Evolutionary conservation across 805 yeast species (phyloP).

Genomic region (Cyberlindnera maritima): DNA sequence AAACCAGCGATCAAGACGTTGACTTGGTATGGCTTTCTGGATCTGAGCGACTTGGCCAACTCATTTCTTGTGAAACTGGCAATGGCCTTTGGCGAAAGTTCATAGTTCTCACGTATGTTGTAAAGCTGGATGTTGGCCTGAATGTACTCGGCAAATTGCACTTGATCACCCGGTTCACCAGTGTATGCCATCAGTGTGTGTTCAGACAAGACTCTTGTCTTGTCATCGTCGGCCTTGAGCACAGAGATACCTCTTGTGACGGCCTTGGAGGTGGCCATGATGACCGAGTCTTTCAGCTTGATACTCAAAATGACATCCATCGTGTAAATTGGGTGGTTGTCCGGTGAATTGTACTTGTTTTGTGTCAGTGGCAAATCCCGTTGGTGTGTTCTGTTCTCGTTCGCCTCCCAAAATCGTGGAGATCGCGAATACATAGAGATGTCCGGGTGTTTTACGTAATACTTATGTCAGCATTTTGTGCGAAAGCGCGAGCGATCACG

Average conservation of each 20-base stretch:
- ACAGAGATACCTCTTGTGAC: conserved; percentile 88
- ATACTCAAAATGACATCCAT: conserved; percentile 95
- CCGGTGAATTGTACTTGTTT: background rate
- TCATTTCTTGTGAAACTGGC: conserved; percentile 87
- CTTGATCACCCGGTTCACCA: conserved; percentile 91
- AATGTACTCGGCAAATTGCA: conserved; percentile 89
- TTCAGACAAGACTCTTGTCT: conserved; percentile 69
- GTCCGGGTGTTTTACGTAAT: conserved; percentile 5
- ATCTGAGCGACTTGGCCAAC: conserved; percentile 82
- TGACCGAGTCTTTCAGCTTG: conserved; percentile 73
- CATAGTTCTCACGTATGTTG: conserved; percentile 80
- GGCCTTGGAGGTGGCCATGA: conserved; percentile 93
- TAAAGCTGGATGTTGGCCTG: conserved; percentile 90
- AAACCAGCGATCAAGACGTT: conserved; percentile 87
- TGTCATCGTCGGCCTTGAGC: conserved; percentile 74
- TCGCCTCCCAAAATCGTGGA: conserved; percentile 5
- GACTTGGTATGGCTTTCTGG: conserved; percentile 95
- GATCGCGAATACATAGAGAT: background rate
- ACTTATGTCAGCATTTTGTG: background rate
- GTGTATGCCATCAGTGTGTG: conserved; percentile 84
- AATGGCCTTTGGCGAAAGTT: conserved; percentile 79
- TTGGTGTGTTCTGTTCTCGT: background rate
- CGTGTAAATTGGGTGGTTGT: background rate
- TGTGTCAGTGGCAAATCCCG: conserved; percentile 5
- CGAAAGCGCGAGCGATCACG: background rate